Percentiles rank a stretch among this genome's conserved stretches.
Evolutionary conservation across 2,329 filamentous ascomycete genomes (phyloP).

Genomic region (Graphiopsis chlorocephala): DNA sequence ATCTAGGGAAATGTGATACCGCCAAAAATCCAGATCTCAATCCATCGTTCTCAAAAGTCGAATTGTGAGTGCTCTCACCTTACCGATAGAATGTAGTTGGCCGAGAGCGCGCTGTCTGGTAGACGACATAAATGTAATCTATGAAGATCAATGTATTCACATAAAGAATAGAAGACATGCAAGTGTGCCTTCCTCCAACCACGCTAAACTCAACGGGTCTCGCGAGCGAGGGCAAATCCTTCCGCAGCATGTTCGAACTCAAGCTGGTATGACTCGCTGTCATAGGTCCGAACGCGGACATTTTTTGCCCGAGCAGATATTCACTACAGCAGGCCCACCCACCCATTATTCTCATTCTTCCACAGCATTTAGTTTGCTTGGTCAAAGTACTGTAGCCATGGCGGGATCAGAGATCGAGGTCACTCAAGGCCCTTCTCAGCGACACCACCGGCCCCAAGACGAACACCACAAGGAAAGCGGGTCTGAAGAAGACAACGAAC

Average conservation of each 20-base stretch:
- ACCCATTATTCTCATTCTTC: background rate
- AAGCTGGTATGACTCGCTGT: slow-evolving; percentile 10
- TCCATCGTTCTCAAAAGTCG: background rate
- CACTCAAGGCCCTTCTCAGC: background rate
- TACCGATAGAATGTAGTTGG: background rate
- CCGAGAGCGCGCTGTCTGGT: too few relatives aligned
- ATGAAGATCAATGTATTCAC: background rate
- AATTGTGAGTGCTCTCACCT: background rate
- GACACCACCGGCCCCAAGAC: background rate
- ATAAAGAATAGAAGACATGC: background rate
- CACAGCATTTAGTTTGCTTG: background rate
- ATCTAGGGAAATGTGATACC: background rate
- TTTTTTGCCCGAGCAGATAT: slow-evolving; percentile 12
- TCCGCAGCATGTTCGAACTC: background rate
- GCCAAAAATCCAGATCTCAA: background rate
- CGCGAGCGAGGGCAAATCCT: background rate
- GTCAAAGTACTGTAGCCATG: background rate
- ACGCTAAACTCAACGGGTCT: background rate
- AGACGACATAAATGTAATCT: too few relatives aligned
- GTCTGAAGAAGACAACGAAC: slow-evolving; percentile 10
- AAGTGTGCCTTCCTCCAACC: background rate
- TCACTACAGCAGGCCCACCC: background rate
- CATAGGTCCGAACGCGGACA: slow-evolving; percentile 9
- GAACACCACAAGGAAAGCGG: slow-evolving; percentile 16
- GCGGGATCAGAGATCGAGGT: background rate